phyloP scores from a whole-genome alignment of 768 basidiomycete genomes.

The Mycena rebaudengoi region DNA sequence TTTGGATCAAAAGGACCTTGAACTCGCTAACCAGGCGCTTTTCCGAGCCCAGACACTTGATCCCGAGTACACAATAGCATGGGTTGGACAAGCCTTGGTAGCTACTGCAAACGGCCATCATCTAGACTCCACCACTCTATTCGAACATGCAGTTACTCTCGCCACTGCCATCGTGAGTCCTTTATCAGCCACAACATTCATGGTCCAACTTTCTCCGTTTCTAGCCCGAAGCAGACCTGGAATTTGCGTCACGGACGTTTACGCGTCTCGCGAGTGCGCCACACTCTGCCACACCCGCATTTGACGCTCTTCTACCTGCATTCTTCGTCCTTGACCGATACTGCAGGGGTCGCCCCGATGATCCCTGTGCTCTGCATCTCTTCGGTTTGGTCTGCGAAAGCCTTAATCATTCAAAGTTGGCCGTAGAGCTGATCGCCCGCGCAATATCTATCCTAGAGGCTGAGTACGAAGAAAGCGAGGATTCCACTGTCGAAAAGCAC shows the following conservation, averaged over 20 bases:
- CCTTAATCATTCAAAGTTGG: constrained; percentile 74
- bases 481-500: constrained; percentile 75
- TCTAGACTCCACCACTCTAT: constrained; percentile 69
- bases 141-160: constrained; percentile 77
- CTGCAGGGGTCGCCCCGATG: constrained; percentile 68
- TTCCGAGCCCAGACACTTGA: constrained; percentile 90
- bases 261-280: constrained; percentile 36
- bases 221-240: constrained; percentile 85
- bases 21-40: constrained; percentile 88
- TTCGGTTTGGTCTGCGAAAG: constrained; percentile 87
- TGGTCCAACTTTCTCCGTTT: constrained; percentile 8
- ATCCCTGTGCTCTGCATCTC: constrained; percentile 83
- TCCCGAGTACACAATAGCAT: constrained; percentile 87
- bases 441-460: constrained; percentile 83
- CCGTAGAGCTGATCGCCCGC: constrained; percentile 60
- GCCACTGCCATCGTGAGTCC: constrained; percentile 62
- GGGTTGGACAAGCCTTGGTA: constrained; percentile 89
- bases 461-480: constrained; percentile 89
- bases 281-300: constrained; percentile 27
- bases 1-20: constrained; percentile 77
- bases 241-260: constrained; percentile 73
- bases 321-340: constrained; percentile 87
- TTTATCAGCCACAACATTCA: not conserved
- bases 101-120: constrained; percentile 67
- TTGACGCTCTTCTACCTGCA: constrained; percentile 70